phyloP scores from a whole-genome alignment of 345 rosid genomes.

The Eucalyptus guilfoylei region DNA sequence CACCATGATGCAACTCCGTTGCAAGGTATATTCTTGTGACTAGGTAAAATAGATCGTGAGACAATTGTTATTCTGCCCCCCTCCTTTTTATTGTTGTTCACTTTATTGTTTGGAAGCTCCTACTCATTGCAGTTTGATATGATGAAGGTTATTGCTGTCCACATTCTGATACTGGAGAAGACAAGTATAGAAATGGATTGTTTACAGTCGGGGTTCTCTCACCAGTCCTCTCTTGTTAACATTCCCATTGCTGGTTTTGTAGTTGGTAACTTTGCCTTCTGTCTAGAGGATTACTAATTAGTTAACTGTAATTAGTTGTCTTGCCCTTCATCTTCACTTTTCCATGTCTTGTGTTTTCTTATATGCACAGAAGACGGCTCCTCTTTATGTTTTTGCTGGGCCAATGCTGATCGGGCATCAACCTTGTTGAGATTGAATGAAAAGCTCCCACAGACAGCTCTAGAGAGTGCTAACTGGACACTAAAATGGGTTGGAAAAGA shows the following conservation, averaged over 20 bases:
- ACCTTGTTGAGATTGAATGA: slow-evolving; percentile 62
- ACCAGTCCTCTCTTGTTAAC: slow-evolving; percentile 17
- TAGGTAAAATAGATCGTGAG: not conserved
- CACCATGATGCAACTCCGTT: slow-evolving; percentile 25
- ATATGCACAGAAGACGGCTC: slow-evolving; percentile 71
- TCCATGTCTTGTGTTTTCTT: not conserved
- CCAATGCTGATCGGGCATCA: slow-evolving; percentile 55
- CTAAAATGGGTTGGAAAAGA: slow-evolving; percentile 18
- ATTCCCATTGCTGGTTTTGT: slow-evolving; percentile 75
- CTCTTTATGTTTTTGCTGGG: slow-evolving; percentile 75
- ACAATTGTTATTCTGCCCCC: not conserved
- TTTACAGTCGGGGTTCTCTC: slow-evolving; percentile 3
- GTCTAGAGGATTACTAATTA: not conserved
- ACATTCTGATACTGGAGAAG: slow-evolving; percentile 47
- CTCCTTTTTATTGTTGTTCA: not conserved
- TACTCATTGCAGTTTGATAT: slow-evolving; percentile 1
- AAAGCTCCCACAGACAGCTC: slow-evolving; percentile 17
- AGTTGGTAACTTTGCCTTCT: slow-evolving; percentile 40
- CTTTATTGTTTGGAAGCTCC: not conserved
- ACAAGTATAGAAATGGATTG: not conserved
- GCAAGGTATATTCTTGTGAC: slow-evolving; percentile 42
- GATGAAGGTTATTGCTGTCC: slow-evolving; percentile 52
- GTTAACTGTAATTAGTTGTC: not conserved
- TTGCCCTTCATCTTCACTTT: not conserved
- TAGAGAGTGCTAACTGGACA: slow-evolving; percentile 17